phyloP scores from a whole-genome alignment of 1,284 basidiomycete genomes.

The Rhodofomes roseus region DNA sequence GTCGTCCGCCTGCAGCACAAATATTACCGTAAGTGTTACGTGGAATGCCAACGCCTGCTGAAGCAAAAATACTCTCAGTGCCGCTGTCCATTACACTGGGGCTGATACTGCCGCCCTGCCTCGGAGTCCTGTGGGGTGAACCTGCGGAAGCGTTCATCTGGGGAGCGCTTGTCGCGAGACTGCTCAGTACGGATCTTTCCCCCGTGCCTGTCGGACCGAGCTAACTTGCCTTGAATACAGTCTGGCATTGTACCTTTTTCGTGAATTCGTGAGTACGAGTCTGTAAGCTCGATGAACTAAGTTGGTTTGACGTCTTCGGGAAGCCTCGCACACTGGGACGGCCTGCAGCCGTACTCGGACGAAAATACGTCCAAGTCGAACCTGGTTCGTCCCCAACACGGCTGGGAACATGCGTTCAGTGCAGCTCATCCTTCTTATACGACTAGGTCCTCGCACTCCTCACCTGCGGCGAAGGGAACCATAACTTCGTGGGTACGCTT shows the following conservation, averaged over 20 bases:
- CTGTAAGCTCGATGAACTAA: neutral
- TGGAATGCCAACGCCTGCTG: neutral
- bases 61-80: slow-evolving; percentile 34
- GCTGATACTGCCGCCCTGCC: slow-evolving; percentile 49
- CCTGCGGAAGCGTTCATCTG: slow-evolving; percentile 63
- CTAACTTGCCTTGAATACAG: slow-evolving; percentile 25
- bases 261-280: slow-evolving; percentile 62
- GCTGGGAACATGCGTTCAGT: neutral
- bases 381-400: slow-evolving; percentile 38
- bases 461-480: slow-evolving; percentile 76
- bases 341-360: slow-evolving; percentile 73
- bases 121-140: slow-evolving; percentile 60
- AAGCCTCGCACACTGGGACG: slow-evolving; percentile 76
- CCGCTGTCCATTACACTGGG: slow-evolving; percentile 58
- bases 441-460: slow-evolving; percentile 61
- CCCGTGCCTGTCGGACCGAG: neutral
- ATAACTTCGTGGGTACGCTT: slow-evolving; percentile 61
- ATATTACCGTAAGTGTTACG: slow-evolving; percentile 49
- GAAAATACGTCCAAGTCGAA: slow-evolving; percentile 77
- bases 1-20: slow-evolving; percentile 74
- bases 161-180: slow-evolving; percentile 59
- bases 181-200: slow-evolving; percentile 45
- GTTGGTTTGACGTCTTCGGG: neutral
- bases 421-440: neutral
- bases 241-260: slow-evolving; percentile 79